Evolutionary conservation across 116 monocot species (phyloP).

Genomic region (Posidonia oceanica): DNA sequence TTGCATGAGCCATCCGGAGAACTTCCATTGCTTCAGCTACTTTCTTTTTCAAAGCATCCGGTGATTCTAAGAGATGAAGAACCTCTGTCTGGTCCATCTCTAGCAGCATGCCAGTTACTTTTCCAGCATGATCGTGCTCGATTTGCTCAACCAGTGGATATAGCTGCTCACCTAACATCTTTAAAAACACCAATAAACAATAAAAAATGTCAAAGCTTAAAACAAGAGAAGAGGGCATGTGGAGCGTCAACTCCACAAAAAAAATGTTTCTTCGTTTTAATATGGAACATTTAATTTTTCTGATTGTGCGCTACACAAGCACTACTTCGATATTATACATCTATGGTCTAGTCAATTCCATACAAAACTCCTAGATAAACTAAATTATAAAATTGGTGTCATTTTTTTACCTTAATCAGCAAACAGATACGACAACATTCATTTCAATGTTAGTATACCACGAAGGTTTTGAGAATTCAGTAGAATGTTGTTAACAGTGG

Average conservation of each 20-base stretch:
- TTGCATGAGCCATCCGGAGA: conserved; percentile 7
- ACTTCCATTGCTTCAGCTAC: conserved; percentile 56
- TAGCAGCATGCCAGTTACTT: conserved; percentile 70
- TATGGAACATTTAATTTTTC: too few relatives aligned
- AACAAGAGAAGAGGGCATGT: background rate
- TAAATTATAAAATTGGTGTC: too few relatives aligned
- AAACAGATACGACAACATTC: too few relatives aligned
- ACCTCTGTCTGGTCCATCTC: conserved; percentile 63
- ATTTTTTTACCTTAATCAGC: too few relatives aligned
- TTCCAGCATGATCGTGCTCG: conserved; percentile 25
- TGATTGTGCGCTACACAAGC: background rate
- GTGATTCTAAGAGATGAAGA: conserved; percentile 59
- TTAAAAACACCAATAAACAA: conserved; percentile 4
- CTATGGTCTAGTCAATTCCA: too few relatives aligned
- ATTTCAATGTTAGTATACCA: too few relatives aligned
- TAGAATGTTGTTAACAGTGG: too few relatives aligned
- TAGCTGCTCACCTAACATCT: conserved; percentile 52
- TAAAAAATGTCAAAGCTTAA: background rate
- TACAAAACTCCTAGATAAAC: too few relatives aligned
- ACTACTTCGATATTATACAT: too few relatives aligned
- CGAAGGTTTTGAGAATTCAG: too few relatives aligned
- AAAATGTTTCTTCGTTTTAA: too few relatives aligned
- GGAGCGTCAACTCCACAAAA: background rate
- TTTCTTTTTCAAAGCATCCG: conserved; percentile 36
- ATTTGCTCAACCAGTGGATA: conserved; percentile 46